These are phyloP conservation scores for Acer saccharum DNA, from an alignment of 345 rosid genomes.

Conservation along the genomic window DNA sequence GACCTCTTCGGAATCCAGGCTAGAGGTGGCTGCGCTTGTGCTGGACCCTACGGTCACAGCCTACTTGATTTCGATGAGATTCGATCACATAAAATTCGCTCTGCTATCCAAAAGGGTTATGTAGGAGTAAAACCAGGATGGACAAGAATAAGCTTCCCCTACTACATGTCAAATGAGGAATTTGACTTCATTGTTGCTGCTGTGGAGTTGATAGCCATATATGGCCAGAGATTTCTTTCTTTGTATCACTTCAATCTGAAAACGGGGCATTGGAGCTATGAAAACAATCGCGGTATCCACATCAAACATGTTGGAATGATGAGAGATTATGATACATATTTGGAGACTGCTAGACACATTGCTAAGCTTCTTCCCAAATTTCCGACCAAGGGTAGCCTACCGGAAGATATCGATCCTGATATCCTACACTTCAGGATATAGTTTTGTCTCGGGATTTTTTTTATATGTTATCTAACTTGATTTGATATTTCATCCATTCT, in stretches of 20 bases:
- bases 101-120: conserved; percentile 42
- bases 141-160: conserved; percentile 71
- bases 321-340: conserved; percentile 18
- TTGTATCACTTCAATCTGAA: conserved; percentile 42
- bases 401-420: conserved; percentile 19
- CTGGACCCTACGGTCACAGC: conserved; percentile 67
- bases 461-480: not conserved
- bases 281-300: not conserved
- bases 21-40: conserved; percentile 68
- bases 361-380: conserved; percentile 47
- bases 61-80: conserved; percentile 37
- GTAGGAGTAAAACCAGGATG: conserved; percentile 66
- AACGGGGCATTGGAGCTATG: conserved; percentile 48
- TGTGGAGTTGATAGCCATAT: conserved; percentile 43
- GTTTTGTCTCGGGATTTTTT: not conserved
- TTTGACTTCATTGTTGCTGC: conserved; percentile 56
- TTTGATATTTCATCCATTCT: not conserved
- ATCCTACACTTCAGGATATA: conserved; percentile 37
- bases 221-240: conserved; percentile 57
- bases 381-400: conserved; percentile 23
- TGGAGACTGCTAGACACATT: conserved; percentile 31
- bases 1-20: conserved; percentile 72
- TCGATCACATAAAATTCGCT: conserved; percentile 34
- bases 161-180: conserved; percentile 57
- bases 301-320: not conserved